phyloP scores from a whole-genome alignment of 202 grass and related monocot species.

The Carex arenaria region DNA sequence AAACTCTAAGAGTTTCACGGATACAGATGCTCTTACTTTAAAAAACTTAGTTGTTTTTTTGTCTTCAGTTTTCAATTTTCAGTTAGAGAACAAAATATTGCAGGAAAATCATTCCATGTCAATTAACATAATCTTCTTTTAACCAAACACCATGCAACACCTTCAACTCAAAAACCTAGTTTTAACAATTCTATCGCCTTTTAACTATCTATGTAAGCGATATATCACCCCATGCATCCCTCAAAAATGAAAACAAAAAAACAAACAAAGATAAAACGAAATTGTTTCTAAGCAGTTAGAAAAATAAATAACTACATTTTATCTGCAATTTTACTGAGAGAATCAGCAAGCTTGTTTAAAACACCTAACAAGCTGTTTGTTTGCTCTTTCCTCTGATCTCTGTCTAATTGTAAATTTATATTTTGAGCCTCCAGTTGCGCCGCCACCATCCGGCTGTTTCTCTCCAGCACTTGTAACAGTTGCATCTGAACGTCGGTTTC shows the following conservation, averaged over 20 bases:
- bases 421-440: constrained; percentile 72
- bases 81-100: not conserved
- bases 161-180: not conserved
- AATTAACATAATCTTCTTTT: not conserved
- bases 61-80: not conserved
- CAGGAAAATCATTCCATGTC: not conserved
- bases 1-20: too few relatives aligned
- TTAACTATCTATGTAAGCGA: constrained; percentile 16
- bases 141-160: not conserved
- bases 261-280: not conserved
- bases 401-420: constrained; percentile 62
- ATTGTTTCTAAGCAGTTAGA: not conserved
- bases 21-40: not conserved
- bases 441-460: constrained; percentile 47
- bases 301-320: constrained; percentile 57
- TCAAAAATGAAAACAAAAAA: not conserved
- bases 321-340: constrained; percentile 84
- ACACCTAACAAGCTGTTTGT: constrained; percentile 55
- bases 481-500: constrained; percentile 34
- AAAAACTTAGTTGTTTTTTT: not conserved
- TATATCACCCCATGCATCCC: not conserved
- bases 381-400: constrained; percentile 75
- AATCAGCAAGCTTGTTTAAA: constrained; percentile 70
- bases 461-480: constrained; percentile 67
- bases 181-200: constrained; percentile 10